phyloP scores from a whole-genome alignment of 768 basidiomycete genomes.

The Phaeotremella fagi region DNA sequence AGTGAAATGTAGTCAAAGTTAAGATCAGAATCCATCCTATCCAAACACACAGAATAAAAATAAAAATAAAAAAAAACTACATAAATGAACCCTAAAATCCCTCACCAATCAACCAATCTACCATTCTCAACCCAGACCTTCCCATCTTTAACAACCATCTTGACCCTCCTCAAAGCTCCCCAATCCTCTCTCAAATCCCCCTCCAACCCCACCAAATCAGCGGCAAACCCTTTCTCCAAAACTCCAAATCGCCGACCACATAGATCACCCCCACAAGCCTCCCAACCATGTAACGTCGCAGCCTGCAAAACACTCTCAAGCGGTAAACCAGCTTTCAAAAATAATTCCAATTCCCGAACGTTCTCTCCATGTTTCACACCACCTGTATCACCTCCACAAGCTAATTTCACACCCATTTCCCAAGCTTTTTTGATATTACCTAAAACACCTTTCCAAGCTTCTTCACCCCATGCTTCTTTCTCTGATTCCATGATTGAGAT shows the following conservation, averaged over 20 bases:
- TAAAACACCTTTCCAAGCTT: not conserved
- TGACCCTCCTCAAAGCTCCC: conserved; percentile 8
- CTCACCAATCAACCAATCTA: too few species aligned
- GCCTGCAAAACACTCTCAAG: conserved; percentile 13
- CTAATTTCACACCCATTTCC: conserved; percentile 16
- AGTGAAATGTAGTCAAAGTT: too few species aligned
- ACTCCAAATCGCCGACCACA: conserved; percentile 20
- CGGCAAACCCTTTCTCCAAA: conserved; percentile 20
- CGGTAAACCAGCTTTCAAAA: conserved; percentile 19
- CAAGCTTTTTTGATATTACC: conserved; percentile 9
- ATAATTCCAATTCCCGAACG: conserved; percentile 16
- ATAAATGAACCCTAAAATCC: too few species aligned
- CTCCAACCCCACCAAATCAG: conserved; percentile 18
- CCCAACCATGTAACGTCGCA: conserved; percentile 19
- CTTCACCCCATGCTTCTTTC: not conserved
- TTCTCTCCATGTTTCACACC: conserved; percentile 20
- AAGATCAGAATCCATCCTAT: too few species aligned
- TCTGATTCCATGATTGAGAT: conserved; percentile 14
- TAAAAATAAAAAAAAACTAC: too few species aligned
- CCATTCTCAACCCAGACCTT: conserved; percentile 13
- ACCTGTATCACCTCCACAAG: conserved; percentile 23
- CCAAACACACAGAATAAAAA: too few species aligned
- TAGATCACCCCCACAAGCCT: conserved; percentile 21
- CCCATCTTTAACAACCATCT: conserved; percentile 24
- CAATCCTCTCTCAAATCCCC: conserved; percentile 16